These are phyloP conservation scores for Ceratocystis albifundus DNA, from an alignment of 2,329 filamentous ascomycete species.

Conservation along the genomic window DNA sequence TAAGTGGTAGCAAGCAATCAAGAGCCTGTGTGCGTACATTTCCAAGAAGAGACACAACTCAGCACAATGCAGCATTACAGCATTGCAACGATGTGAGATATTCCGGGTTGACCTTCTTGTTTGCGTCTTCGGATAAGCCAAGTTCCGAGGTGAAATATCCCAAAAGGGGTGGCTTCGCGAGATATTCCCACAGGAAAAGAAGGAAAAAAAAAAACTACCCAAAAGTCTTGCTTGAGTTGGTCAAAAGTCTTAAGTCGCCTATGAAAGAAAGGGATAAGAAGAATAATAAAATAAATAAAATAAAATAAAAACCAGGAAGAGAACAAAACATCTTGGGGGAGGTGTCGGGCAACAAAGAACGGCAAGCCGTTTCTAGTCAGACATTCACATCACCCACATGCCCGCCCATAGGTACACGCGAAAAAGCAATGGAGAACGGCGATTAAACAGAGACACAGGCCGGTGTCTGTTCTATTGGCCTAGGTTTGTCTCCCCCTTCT, in stretches of 20 bases:
- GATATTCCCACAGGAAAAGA: too few species aligned
- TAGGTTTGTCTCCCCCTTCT: background rate
- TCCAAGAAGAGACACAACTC: too few species aligned
- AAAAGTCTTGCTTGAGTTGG: too few species aligned
- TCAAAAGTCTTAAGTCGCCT: background rate
- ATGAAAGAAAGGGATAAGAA: background rate
- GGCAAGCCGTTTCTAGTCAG: constrained; percentile 2
- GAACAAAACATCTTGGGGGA: background rate
- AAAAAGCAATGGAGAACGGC: background rate
- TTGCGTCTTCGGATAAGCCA: background rate
- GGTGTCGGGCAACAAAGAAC: background rate
- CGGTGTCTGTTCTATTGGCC: background rate
- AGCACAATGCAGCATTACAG: too few species aligned
- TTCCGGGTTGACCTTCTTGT: background rate
- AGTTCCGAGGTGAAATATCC: too few species aligned
- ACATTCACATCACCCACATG: background rate
- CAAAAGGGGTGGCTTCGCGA: too few species aligned
- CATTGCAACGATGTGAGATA: too few species aligned
- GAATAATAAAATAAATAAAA: background rate
- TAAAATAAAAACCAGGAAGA: background rate
- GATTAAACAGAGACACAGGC: background rate
- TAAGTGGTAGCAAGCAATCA: background rate
- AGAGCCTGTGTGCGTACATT: too few species aligned
- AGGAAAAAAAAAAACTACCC: too few species aligned
- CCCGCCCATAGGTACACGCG: background rate